Evolutionary conservation across 257 asterid genomes (phyloP).

Genomic region (Jasminum sambac): DNA sequence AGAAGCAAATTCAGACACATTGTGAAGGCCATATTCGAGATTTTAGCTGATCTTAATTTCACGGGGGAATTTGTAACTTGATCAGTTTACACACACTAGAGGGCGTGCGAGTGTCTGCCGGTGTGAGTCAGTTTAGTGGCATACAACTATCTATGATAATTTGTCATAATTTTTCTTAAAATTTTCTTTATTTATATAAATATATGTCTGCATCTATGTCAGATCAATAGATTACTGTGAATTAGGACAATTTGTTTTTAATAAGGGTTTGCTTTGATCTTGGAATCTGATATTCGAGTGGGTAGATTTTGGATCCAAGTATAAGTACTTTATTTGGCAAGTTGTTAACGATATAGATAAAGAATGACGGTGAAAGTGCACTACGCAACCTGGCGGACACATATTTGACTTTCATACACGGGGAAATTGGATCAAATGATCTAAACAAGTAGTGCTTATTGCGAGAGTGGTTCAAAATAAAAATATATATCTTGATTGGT

Average conservation of each 20-base stretch:
- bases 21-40: constrained; percentile 61
- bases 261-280: not conserved
- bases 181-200: too few relatives aligned
- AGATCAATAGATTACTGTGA: not conserved
- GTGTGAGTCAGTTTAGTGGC: not conserved
- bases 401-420: too few relatives aligned
- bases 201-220: not conserved
- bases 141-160: not conserved
- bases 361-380: too few relatives aligned
- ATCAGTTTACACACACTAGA: not conserved
- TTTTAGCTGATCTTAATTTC: not conserved
- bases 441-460: too few relatives aligned
- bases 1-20: constrained; percentile 87
- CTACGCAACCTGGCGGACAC: too few relatives aligned
- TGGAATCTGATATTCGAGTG: not conserved
- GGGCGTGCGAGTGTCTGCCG: not conserved
- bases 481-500: too few relatives aligned
- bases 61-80: not conserved
- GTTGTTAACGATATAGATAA: too few relatives aligned
- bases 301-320: constrained; percentile 1
- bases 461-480: too few relatives aligned
- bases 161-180: not conserved
- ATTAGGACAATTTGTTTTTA: not conserved
- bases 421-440: too few relatives aligned
- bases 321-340: not conserved